Evolutionary conservation across 257 asterid species (phyloP).

Genomic region (Solanum acaule): DNA sequence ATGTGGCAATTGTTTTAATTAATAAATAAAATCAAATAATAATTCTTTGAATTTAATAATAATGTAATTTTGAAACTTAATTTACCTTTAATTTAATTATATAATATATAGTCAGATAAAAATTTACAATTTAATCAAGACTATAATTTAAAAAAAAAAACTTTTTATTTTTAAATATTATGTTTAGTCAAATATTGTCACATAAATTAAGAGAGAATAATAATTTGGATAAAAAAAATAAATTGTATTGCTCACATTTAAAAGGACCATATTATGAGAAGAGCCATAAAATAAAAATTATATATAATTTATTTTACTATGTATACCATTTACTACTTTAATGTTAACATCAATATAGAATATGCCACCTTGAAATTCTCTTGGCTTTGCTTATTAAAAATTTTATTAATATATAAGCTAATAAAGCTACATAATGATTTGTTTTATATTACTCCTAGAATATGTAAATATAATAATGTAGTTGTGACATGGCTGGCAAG

Average conservation of each 20-base stretch:
- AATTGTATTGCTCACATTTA: background rate
- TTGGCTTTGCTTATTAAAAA: conserved; percentile 15
- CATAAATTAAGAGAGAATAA: background rate
- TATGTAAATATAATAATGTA: background rate
- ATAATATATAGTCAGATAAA: background rate
- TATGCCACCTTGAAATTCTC: conserved; percentile 25
- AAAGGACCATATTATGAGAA: background rate
- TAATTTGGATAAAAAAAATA: background rate
- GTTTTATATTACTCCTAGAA: background rate
- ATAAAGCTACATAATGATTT: conserved; percentile 9
- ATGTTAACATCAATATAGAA: conserved; percentile 18
- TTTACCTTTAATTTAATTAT: background rate
- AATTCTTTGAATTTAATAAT: background rate
- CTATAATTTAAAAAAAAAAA: background rate
- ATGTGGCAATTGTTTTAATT: background rate
- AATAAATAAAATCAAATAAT: background rate
- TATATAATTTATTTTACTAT: background rate
- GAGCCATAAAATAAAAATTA: background rate
- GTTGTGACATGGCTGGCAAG: conserved; percentile 1
- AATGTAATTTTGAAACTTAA: background rate
- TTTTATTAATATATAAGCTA: conserved; percentile 4
- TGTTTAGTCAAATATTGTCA: background rate
- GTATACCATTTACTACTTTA: conserved; percentile 1
- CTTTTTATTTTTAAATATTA: background rate
- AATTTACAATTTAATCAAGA: background rate